Percentiles rank a stretch among this genome's conserved stretches.
Evolutionary conservation across 805 yeast genomes (phyloP).

Genomic region (Ascoidea asiatica): DNA sequence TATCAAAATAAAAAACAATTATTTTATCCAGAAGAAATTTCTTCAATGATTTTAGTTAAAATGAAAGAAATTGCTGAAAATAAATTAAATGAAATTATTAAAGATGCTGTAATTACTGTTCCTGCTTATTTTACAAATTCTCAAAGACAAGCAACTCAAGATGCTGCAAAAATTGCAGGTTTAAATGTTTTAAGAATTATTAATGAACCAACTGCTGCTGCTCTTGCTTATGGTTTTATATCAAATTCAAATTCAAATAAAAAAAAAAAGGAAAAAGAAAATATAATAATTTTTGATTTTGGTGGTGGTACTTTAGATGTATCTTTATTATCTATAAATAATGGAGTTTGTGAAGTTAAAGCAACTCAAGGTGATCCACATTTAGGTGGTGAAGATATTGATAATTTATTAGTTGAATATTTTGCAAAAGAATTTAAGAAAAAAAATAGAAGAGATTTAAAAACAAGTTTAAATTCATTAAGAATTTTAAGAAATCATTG

Average conservation of each 20-base stretch:
- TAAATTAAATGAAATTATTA: constrained; percentile 70
- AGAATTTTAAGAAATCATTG: constrained; percentile 82
- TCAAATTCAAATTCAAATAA: too few relatives aligned
- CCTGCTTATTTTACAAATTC: constrained; percentile 97
- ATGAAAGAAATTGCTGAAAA: constrained; percentile 93
- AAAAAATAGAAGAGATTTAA: constrained; percentile 69
- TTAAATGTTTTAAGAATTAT: constrained; percentile 88
- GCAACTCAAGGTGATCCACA: constrained; percentile 64
- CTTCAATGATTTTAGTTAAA: constrained; percentile 83
- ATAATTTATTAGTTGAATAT: constrained; percentile 67
- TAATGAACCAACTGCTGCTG: constrained; percentile 97
- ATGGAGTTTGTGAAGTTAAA: constrained; percentile 74
- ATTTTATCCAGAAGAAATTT: constrained; percentile 89
- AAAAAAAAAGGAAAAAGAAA: constrained; percentile 42
- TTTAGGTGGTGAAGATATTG: constrained; percentile 85
- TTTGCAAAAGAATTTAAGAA: constrained; percentile 73
- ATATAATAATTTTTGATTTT: constrained; percentile 65
- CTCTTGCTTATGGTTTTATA: constrained; percentile 97
- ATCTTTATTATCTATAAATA: constrained; percentile 62
- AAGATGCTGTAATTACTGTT: constrained; percentile 90
- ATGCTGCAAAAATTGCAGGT: constrained; percentile 95
- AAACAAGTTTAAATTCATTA: constrained; percentile 69
- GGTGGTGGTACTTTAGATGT: constrained; percentile 90
- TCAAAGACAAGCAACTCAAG: constrained; percentile 97
- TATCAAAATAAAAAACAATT: constrained; percentile 77